Conservation (phyloP, 2,329 filamentous ascomycete genomes). For the Pseudocercospora macadamiae region DNA sequence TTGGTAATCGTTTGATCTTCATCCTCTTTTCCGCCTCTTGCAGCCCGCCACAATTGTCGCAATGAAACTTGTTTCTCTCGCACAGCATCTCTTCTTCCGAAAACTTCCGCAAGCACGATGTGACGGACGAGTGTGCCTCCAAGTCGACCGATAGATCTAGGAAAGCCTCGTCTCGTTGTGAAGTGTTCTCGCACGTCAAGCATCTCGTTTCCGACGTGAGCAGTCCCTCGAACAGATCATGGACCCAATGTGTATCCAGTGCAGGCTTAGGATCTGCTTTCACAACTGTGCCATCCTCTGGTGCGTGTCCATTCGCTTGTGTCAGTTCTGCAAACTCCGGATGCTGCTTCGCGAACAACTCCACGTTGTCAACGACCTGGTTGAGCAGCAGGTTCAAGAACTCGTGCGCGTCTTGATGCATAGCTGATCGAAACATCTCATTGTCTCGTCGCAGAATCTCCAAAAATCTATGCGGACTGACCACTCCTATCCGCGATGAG, state of each 20-base stretch:
- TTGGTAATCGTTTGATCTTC: constrained; percentile 95
- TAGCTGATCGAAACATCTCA: constrained; percentile 94
- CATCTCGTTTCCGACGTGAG: constrained; percentile 96
- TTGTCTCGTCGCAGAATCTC: constrained; percentile 94
- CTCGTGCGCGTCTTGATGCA: constrained; percentile 98
- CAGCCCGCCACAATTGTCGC: constrained; percentile 92
- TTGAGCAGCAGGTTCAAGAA: constrained; percentile 96
- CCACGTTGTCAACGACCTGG: constrained; percentile 91
- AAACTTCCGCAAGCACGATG: constrained; percentile 91
- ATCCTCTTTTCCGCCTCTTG: constrained; percentile 99
- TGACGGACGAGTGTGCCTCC: constrained; percentile 93
- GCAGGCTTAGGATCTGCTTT: constrained; percentile 23
- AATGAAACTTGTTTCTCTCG: constrained; percentile 98
- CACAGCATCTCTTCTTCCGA: constrained; percentile 98
- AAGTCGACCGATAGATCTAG: constrained; percentile 94
- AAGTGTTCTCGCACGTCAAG: constrained; percentile 92
- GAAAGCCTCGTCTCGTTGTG: constrained; percentile 93
- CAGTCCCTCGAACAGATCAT: constrained; percentile 93
- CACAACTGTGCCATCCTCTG: constrained; percentile 23
- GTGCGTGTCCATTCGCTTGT: constrained; percentile 31
- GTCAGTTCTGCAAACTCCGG: constrained; percentile 41
- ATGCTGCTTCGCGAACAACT: constrained; percentile 75
- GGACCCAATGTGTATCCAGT: constrained; percentile 73
- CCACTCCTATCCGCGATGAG: constrained; percentile 79
- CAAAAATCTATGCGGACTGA: constrained; percentile 89